Evolutionary conservation across 2,329 filamentous ascomycete species (phyloP).

Genomic region (Stylonectria norvegica): DNA sequence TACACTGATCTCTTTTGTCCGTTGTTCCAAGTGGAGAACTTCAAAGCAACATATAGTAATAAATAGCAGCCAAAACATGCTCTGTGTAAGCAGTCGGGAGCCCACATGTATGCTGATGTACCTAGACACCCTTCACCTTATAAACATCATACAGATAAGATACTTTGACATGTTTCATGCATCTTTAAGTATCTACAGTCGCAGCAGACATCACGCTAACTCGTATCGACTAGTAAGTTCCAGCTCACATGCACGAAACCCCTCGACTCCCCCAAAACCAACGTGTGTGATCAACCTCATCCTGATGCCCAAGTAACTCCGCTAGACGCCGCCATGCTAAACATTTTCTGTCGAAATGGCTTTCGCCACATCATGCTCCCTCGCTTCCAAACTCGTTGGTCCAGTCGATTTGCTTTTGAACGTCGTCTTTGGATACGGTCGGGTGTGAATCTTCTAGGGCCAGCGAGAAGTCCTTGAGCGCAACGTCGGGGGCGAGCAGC

Average conservation of each 20-base stretch:
- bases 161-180: too few relatives aligned
- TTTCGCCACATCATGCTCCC: conserved; percentile 48
- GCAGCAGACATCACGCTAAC: too few relatives aligned
- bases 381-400: conserved; percentile 95
- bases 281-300: conserved; percentile 13
- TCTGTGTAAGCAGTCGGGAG: too few relatives aligned
- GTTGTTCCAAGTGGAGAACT: too few relatives aligned
- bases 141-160: too few relatives aligned
- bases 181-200: too few relatives aligned
- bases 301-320: conserved; percentile 26
- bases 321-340: conserved; percentile 30
- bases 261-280: conserved; percentile 13
- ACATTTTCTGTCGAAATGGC: conserved; percentile 11
- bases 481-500: conserved; percentile 80
- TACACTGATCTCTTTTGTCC: too few relatives aligned
- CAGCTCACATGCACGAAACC: conserved; percentile 9
- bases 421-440: conserved; percentile 84
- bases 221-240: conserved; percentile 6
- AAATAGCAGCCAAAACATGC: too few relatives aligned
- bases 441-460: conserved; percentile 85
- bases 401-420: conserved; percentile 85
- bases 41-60: too few relatives aligned
- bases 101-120: too few relatives aligned
- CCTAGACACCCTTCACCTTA: too few relatives aligned
- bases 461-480: conserved; percentile 89